phyloP scores from a whole-genome alignment of 495 filamentous ascomycete species.

The Aspergillus biplanus region DNA sequence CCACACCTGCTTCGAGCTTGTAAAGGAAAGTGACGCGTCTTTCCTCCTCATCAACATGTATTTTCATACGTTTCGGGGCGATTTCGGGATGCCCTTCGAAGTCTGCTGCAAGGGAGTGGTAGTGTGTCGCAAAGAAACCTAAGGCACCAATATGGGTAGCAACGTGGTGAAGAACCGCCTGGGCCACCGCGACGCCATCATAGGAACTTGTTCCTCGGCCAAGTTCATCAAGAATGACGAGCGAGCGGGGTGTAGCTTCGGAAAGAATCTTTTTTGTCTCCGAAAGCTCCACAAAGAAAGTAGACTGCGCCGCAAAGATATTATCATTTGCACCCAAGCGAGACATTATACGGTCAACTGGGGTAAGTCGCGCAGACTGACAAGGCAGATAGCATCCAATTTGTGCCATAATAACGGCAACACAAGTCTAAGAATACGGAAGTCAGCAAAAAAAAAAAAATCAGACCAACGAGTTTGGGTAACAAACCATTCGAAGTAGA shows the following conservation, averaged over 20 bases:
- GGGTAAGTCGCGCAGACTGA: slow-evolving; percentile 80
- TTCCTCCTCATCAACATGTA: slow-evolving; percentile 85
- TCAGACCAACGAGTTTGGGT: neutral
- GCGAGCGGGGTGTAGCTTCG: slow-evolving; percentile 90
- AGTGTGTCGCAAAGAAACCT: slow-evolving; percentile 98
- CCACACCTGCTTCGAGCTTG: slow-evolving; percentile 91
- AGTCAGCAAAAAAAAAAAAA: slow-evolving; percentile 9
- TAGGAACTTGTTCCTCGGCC: slow-evolving; percentile 93
- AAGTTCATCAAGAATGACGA: slow-evolving; percentile 97
- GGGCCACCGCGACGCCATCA: slow-evolving; percentile 94
- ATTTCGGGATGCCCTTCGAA: slow-evolving; percentile 90
- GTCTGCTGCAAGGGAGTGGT: slow-evolving; percentile 89
- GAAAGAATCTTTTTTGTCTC: slow-evolving; percentile 98
- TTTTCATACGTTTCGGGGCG: slow-evolving; percentile 83
- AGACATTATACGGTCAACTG: slow-evolving; percentile 97
- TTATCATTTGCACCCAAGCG: slow-evolving; percentile 98
- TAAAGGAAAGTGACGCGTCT: slow-evolving; percentile 91
- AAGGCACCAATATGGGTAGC: slow-evolving; percentile 90
- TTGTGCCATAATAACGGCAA: slow-evolving; percentile 98
- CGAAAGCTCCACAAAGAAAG: slow-evolving; percentile 97
- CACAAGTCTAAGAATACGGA: slow-evolving; percentile 66
- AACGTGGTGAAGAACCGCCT: slow-evolving; percentile 93
- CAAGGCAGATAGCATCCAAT: slow-evolving; percentile 93
- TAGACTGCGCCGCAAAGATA: slow-evolving; percentile 96
- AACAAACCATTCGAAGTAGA: slow-evolving; percentile 87